phyloP scores from a whole-genome alignment of 148 eudicot genomes.

The Amaranthus cruentus region DNA sequence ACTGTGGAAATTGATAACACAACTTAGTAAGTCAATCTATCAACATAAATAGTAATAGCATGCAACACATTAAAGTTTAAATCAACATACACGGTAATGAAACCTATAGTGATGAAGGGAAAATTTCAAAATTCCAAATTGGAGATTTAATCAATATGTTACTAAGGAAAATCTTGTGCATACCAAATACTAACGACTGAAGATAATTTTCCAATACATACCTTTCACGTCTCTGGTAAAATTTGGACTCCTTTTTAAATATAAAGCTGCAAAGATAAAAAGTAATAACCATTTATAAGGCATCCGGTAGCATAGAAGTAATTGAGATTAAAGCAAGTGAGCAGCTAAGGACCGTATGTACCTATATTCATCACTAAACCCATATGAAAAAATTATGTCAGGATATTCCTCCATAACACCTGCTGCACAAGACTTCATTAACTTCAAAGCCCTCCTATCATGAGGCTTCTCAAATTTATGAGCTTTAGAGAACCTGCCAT shows the following conservation, averaged over 20 bases:
- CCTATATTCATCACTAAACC: constrained; percentile 86
- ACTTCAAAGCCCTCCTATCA: constrained; percentile 64
- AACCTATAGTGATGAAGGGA: neutral
- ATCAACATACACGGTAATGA: neutral
- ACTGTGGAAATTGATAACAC: neutral
- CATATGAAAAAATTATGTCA: constrained; percentile 71
- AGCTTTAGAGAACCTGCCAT: constrained; percentile 53
- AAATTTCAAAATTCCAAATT: neutral
- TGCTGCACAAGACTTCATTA: constrained; percentile 82
- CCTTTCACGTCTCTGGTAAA: constrained; percentile 90
- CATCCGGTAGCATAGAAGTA: constrained; percentile 2
- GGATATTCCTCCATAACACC: constrained; percentile 59
- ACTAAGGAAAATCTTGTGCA: neutral
- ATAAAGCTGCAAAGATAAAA: constrained; percentile 59
- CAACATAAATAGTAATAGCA: neutral
- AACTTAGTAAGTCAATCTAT: neutral
- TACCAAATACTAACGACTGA: neutral
- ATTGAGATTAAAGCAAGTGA: neutral
- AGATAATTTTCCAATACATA: constrained; percentile 20
- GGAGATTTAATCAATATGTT: neutral
- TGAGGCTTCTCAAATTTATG: constrained; percentile 75
- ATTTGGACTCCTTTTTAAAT: constrained; percentile 53
- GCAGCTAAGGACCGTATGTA: neutral
- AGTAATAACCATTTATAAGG: neutral
- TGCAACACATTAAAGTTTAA: neutral